Evolutionary conservation across 2,329 filamentous ascomycete species (phyloP).

Genomic region (Phialocephala sp.): DNA sequence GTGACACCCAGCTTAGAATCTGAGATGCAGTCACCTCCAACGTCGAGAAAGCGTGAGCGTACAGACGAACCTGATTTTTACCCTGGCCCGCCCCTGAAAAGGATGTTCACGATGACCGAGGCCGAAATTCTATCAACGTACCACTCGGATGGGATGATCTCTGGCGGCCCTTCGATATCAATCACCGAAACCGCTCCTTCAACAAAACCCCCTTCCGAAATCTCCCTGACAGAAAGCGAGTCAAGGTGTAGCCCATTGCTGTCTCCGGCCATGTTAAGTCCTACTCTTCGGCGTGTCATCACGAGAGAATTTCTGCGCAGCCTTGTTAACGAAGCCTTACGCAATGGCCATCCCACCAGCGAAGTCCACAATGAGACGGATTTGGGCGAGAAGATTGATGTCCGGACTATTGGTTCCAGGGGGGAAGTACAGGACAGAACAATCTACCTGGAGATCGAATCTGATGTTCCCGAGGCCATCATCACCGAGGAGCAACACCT

Average conservation of each 20-base stretch:
- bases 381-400: slow-evolving; percentile 38
- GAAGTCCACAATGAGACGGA: slow-evolving; percentile 36
- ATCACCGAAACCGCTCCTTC: slow-evolving; percentile 6
- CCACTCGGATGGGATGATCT: slow-evolving; percentile 13
- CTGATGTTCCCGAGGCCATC: slow-evolving; percentile 57
- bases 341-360: slow-evolving; percentile 36
- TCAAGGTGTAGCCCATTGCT: slow-evolving; percentile 6
- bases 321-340: slow-evolving; percentile 38
- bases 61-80: slow-evolving; percentile 32
- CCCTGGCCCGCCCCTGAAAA: slow-evolving; percentile 38
- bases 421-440: slow-evolving; percentile 38
- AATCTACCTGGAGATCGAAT: slow-evolving; percentile 48
- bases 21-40: slow-evolving; percentile 15
- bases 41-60: slow-evolving; percentile 32
- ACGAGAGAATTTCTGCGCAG: slow-evolving; percentile 40
- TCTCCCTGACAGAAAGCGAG: slow-evolving; percentile 6
- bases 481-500: slow-evolving; percentile 55
- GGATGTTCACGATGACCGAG: slow-evolving; percentile 36
- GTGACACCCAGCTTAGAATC: neutral
- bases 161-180: neutral
- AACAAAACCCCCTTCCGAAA: slow-evolving; percentile 15
- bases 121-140: slow-evolving; percentile 29
- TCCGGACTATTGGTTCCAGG: slow-evolving; percentile 35
- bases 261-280: slow-evolving; percentile 27
- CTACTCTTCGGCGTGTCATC: slow-evolving; percentile 35